Percentiles rank a stretch among this genome's conserved stretches.
Evolutionary conservation across 345 rosid species (phyloP).

Genomic region (Cardamine chenopodiifolia): DNA sequence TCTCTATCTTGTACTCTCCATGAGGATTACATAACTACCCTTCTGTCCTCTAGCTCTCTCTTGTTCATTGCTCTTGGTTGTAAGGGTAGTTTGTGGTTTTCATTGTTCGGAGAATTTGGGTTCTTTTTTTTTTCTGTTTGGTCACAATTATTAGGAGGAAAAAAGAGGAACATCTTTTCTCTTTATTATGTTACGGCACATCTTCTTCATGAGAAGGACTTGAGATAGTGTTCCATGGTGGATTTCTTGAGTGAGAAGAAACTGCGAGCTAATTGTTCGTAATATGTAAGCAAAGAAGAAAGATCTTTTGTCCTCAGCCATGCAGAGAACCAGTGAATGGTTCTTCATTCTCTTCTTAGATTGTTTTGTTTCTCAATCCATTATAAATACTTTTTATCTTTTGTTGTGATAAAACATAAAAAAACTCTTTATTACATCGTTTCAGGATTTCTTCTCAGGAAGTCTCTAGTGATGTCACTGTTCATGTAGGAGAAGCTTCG

Average conservation of each 20-base stretch:
- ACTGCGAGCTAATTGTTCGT: slow-evolving; percentile 39
- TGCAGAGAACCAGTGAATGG: slow-evolving; percentile 98
- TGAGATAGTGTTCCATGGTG: slow-evolving; percentile 50
- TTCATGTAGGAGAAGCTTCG: slow-evolving; percentile 71
- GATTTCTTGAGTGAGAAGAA: slow-evolving; percentile 51
- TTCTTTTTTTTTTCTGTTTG: slow-evolving; percentile 27
- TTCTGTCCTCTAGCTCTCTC: slow-evolving; percentile 3
- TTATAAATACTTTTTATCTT: not conserved
- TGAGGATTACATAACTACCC: slow-evolving; percentile 24
- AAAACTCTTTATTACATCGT: not conserved
- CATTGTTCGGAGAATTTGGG: slow-evolving; percentile 9
- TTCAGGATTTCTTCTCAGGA: slow-evolving; percentile 95
- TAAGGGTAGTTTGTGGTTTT: slow-evolving; percentile 37
- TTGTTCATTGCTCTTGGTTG: slow-evolving; percentile 3
- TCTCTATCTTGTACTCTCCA: slow-evolving; percentile 35
- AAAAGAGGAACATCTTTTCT: slow-evolving; percentile 32
- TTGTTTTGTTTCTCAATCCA: not conserved
- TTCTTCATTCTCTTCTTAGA: slow-evolving; percentile 26
- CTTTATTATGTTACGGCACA: slow-evolving; percentile 20
- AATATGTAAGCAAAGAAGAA: slow-evolving; percentile 68
- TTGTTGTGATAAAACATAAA: not conserved
- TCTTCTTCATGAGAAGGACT: slow-evolving; percentile 45
- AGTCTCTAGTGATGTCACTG: slow-evolving; percentile 86
- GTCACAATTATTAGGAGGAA: slow-evolving; percentile 19
- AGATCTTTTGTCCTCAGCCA: slow-evolving; percentile 78